Base-by-base conservation (phyloP, 495 filamentous ascomycete species). In the Penicillium chermesinum region DNA sequence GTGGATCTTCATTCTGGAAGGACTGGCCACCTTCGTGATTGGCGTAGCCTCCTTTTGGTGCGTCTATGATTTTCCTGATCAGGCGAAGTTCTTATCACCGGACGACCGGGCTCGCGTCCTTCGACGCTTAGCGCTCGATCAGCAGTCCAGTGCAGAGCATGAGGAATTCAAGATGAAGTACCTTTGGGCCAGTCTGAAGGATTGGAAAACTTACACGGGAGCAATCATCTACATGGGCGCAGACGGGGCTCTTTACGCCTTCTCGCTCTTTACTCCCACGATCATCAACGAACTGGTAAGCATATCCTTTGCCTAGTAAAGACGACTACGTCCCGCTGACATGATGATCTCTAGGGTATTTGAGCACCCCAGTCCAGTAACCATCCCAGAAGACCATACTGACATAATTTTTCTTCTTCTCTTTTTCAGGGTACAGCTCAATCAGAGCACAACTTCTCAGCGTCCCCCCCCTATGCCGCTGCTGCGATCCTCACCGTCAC, bases 31-130 rank as follows among this genome's bases (percentile, higher is more conserved):
- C 0, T 63, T 93, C 7, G 3, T 95, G 8, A 76, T 91, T 22
- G 91, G 86, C 5, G 32, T 89, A 3, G 66, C 73, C 1, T 89
- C 83, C 9, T 91, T 88, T 66, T 93, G 86, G 85, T 77, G 89
- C 68, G 89, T 97, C 2, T 80, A 87, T 53, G 89, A 97, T 58
- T 96, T 95, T 60, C 91, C 91, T 0, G 87, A 89, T 55, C 74
- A 85, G 36, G 91, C 91, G 6, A 77, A 50, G 8, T 97, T 96
- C 58, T 73, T 97, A 15, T 82, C 79, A 2, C 75, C 79, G 0
- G 70, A 71, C 1, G 91, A 97, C 54, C 81, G 87, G 20, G 74
- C 72, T 12, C 80, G 90, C 7, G 89, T 95, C 0, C 62, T 89
- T 20, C 77, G 81, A 12, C 76, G 91, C 1, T 72, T 97, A 40